Evolutionary conservation across 768 basidiomycete species (phyloP).

Genomic region (Kwoniella sp.): DNA sequence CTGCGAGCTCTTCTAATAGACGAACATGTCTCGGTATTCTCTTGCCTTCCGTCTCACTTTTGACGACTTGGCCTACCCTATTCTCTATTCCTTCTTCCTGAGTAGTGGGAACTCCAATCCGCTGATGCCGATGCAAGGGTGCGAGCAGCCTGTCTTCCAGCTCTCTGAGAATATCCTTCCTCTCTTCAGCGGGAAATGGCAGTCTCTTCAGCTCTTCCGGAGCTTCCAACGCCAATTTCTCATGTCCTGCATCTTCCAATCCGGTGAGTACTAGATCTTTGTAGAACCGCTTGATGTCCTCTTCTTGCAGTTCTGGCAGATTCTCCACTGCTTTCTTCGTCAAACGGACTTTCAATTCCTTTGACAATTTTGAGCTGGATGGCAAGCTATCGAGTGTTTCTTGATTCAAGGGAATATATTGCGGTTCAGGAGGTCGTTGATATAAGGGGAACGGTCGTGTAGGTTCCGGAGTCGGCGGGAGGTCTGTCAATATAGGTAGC

Average conservation of each 20-base stretch:
- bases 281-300: constrained; percentile 26
- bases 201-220: constrained; percentile 12
- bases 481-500: constrained; percentile 9
- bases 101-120: not conserved
- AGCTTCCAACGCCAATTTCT: not conserved
- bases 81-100: not conserved
- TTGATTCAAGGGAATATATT: constrained; percentile 16
- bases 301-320: constrained; percentile 24
- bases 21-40: constrained; percentile 5
- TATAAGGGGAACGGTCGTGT: constrained; percentile 16
- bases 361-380: constrained; percentile 2
- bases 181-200: constrained; percentile 14
- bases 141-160: constrained; percentile 12
- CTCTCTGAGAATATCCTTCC: constrained; percentile 9
- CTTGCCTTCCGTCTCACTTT: not conserved
- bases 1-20: constrained; percentile 1
- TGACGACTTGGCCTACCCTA: not conserved
- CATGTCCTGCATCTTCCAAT: not conserved
- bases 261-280: constrained; percentile 23
- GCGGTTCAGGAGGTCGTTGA: constrained; percentile 1
- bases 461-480: constrained; percentile 1
- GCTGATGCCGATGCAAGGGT: not conserved
- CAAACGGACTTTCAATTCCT: constrained; percentile 12
- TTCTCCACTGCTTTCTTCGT: constrained; percentile 15
- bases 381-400: constrained; percentile 15